Evolutionary conservation across 768 basidiomycete species (phyloP).

Genomic region (Phylloporus arenicola): DNA sequence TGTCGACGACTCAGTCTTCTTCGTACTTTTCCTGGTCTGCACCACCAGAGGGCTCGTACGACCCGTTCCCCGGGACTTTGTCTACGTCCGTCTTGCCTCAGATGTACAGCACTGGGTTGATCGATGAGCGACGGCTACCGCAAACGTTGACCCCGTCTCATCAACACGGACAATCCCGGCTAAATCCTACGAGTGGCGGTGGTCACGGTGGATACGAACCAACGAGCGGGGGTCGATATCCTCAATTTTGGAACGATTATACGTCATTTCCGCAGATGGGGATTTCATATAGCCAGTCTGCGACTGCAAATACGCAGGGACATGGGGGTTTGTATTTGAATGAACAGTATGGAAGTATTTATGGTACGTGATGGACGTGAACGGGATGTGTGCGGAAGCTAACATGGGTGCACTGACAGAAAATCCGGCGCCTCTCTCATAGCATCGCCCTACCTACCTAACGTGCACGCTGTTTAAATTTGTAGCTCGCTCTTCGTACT

Average conservation of each 20-base stretch:
- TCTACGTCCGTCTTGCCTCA: conserved; percentile 74
- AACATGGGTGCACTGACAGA: conserved; percentile 4
- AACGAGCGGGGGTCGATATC: conserved; percentile 33
- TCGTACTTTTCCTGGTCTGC: conserved; percentile 46
- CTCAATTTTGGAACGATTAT: conserved; percentile 55
- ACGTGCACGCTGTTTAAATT: not conserved
- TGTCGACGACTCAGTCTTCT: conserved; percentile 12
- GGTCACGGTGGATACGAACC: conserved; percentile 20
- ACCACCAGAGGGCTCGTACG: conserved; percentile 28
- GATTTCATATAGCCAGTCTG: conserved; percentile 31
- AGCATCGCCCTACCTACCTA: not conserved
- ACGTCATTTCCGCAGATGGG: conserved; percentile 47
- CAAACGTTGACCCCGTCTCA: conserved; percentile 12
- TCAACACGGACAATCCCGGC: conserved; percentile 16
- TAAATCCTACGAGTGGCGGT: conserved; percentile 6
- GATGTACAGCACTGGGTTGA: conserved; percentile 67
- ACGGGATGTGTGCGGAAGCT: not conserved
- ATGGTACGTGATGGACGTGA: conserved; percentile 19
- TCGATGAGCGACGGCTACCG: conserved; percentile 42
- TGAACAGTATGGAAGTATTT: conserved; percentile 20
- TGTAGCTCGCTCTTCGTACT: not conserved
- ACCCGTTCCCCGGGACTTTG: conserved; percentile 42
- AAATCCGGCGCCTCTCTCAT: conserved; percentile 4
- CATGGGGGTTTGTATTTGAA: conserved; percentile 22
- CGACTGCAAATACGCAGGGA: conserved; percentile 9